Base-by-base conservation (phyloP, 768 basidiomycete species). In the Suillus decipiens region DNA sequence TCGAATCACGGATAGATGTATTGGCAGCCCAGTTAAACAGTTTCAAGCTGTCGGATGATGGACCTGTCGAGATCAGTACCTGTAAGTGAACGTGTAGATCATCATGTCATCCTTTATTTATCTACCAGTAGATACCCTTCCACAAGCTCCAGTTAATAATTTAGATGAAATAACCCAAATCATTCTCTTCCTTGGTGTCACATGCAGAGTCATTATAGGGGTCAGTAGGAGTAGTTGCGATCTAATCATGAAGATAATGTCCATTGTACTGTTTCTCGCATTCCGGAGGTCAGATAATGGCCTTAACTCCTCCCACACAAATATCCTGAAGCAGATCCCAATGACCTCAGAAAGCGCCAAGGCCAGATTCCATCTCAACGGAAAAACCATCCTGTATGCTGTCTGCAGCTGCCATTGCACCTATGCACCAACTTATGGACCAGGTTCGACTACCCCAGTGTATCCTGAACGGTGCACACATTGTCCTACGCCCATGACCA, bases 121-220 rank as follows among this genome's bases (percentile, higher is more conserved):
- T 22, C 43, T 1, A 11, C n/a, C 43, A 45, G n/a, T 45, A 45
- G 43, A 45, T 11, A n/a, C 43, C n/a, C 43, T n/a, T 19, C 43
- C 3, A 3, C 8, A n/a, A 45, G 19, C 5, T 45, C n/a, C n/a
- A n/a, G 43, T 45, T 3, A n/a, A 45, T 19, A 9, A n/a, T 3
- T n/a, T 11, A 45, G 43, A 45, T 4, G n/a, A 45, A 11, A 45
- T 45, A 9, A 11, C 9, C 6, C 19, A 45, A 45, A n/a, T 45
- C 0, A 3, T 45, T 12, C 43, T 45, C 19, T 45, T 45, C n/a
- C 43, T 45, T n/a, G 8, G n/a, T 7, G 10, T 45, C 3, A 4
- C 9, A 45, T 45, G 43, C 43, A 45, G 43, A 50, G 33, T 68
- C 10, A 33, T 75, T 12, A 63, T 71, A 55, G 65, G 66, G 6